Percentiles rank a stretch among this genome's conserved stretches.
Evolutionary conservation across 257 asterid genomes (phyloP).

Genomic region (Gynochthodes officinalis): DNA sequence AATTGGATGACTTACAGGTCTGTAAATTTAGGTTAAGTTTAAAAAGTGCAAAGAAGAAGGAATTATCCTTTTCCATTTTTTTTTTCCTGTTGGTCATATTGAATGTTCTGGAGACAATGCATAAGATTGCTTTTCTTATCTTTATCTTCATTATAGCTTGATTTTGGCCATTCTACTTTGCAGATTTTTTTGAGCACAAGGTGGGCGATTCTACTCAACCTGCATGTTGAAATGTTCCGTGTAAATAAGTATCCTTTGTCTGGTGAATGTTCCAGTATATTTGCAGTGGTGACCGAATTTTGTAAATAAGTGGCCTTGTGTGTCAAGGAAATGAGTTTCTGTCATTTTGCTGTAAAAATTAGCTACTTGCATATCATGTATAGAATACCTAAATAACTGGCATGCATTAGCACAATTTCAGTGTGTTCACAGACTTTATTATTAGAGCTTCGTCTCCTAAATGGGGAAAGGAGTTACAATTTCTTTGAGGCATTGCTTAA

Average conservation of each 20-base stretch:
- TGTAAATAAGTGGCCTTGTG: background rate
- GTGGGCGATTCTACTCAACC: constrained; percentile 94
- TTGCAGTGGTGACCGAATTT: background rate
- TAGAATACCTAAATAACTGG: background rate
- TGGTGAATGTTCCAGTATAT: constrained; percentile 3
- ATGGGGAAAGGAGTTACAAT: background rate
- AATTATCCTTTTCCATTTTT: background rate
- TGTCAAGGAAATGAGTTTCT: background rate
- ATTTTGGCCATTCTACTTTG: constrained; percentile 25
- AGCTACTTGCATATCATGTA: background rate
- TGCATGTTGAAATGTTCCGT: constrained; percentile 98
- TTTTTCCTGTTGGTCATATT: background rate
- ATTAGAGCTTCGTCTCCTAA: background rate
- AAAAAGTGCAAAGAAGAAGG: constrained; percentile 8
- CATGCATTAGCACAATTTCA: background rate
- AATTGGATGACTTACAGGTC: constrained; percentile 96
- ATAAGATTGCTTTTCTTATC: constrained; percentile 14
- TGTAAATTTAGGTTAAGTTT: constrained; percentile 12
- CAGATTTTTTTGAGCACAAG: constrained; percentile 97
- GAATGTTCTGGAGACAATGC: constrained; percentile 3
- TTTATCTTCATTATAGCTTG: constrained; percentile 8
- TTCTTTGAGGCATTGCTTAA: background rate
- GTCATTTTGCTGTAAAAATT: background rate
- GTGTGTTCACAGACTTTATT: background rate
- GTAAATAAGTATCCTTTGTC: constrained; percentile 93